These are phyloP conservation scores for Alternaria hordeiaustralica DNA, from an alignment of 2,329 filamentous ascomycete species.

Conservation along the genomic window DNA sequence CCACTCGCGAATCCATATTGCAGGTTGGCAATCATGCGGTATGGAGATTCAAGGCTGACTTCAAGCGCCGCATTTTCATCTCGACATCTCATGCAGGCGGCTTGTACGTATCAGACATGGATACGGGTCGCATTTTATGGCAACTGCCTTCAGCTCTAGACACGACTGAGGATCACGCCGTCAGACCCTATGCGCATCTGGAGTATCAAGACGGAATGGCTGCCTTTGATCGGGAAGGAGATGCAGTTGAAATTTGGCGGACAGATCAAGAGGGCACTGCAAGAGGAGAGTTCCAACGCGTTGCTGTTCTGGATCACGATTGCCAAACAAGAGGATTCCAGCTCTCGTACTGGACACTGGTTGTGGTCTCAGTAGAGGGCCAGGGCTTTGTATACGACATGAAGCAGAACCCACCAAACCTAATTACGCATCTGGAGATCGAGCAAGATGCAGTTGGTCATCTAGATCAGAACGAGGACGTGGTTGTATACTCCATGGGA, in stretches of 20 bases:
- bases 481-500: slow-evolving; percentile 10
- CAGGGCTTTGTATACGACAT: slow-evolving; percentile 13
- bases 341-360: slow-evolving; percentile 10
- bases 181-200: slow-evolving; percentile 9
- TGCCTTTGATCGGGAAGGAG: slow-evolving; percentile 7
- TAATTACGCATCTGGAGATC: slow-evolving; percentile 2
- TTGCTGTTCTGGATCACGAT: slow-evolving; percentile 3
- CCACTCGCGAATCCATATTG: slow-evolving; percentile 7
- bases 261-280: background rate
- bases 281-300: slow-evolving; percentile 7
- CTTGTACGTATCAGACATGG: slow-evolving; percentile 9
- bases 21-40: slow-evolving; percentile 6
- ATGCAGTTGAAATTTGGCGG: slow-evolving; percentile 7
- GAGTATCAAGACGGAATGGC: slow-evolving; percentile 13
- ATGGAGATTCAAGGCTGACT: slow-evolving; percentile 13
- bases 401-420: slow-evolving; percentile 8
- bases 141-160: slow-evolving; percentile 3
- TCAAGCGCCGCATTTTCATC: slow-evolving; percentile 13
- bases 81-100: slow-evolving; percentile 11
- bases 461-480: slow-evolving; percentile 12
- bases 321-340: slow-evolving; percentile 14
- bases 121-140: slow-evolving; percentile 2
- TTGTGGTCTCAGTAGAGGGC: slow-evolving; percentile 8
- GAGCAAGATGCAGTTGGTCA: slow-evolving; percentile 11
- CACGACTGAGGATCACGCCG: background rate